Evolutionary conservation across 2,329 filamentous ascomycete genomes (phyloP), one percentile per base, ranked within the genome.

Genomic region (Ascosphaera apis): DNA sequence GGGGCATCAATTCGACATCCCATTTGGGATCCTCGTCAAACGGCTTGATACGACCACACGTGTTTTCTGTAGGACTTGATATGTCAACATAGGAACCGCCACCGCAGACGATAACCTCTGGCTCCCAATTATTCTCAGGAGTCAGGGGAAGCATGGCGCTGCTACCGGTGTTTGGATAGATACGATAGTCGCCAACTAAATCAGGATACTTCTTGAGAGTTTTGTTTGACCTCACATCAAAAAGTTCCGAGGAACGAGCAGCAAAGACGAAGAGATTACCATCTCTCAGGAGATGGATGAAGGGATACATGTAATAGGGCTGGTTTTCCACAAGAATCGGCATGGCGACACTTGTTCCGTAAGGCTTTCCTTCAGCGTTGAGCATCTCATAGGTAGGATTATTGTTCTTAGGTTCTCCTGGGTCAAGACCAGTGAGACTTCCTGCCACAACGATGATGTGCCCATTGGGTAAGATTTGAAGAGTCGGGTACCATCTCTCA

Each of bases 261-360:
- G 60, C 57, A 46, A 69, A 69, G 38, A 72, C 54, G 45, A 70
- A 72, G 3, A 72, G 48, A 27, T 53, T 62, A 8, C 68, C 67
- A 46, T 70, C 61, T 23, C 55, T 60, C 27, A 74, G 56, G 1
- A 72, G 54, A 45, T 72, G 67, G 19, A 73, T 51, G 48, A 72
- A 72, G 2, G 69, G 69, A 45, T 72, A 72, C 67, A 70, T 70
- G 51, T 69, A 72, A 52, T 72, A 72, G 11, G 69, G 69, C 48
- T 71, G 65, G 43, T 67, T 69, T 46, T 62, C 61, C 37, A 53
- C 55, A 16, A 73, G 53, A 27, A 72, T 66, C 3, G 65, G 60
- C 56, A 72, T 59, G 6, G 51, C 49, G 31, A 61, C 56, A 45
- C 56, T 68, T 13, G 51, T 47, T 34, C 65, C 66, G 33, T 54